These are phyloP conservation scores for Thielaviopsis punctulata DNA, from an alignment of 2,329 filamentous ascomycete species.

Conservation along the genomic window DNA sequence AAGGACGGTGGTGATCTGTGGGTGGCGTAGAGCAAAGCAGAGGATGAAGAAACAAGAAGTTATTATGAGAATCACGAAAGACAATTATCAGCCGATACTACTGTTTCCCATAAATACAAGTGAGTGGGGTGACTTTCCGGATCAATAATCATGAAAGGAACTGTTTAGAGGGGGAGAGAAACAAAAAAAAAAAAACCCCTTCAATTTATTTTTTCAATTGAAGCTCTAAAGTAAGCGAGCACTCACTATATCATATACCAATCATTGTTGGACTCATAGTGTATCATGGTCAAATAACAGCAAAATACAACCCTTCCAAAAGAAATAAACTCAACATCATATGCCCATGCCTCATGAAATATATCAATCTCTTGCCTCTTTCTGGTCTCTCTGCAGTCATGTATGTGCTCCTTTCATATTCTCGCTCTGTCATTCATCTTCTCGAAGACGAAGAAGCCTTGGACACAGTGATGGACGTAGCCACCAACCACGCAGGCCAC, in stretches of 20 bases:
- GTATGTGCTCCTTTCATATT: no score
- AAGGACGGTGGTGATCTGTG: slow-evolving; percentile 85
- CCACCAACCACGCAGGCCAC: slow-evolving; percentile 82
- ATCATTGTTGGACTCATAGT: neutral
- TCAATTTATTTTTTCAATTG: neutral
- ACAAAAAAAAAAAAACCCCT: no score
- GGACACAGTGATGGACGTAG: slow-evolving; percentile 32
- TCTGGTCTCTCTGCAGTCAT: no score
- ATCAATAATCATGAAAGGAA: no score
- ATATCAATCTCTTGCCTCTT: no score
- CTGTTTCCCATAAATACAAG: no score
- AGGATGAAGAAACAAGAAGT: neutral
- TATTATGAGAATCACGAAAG: slow-evolving; percentile 8
- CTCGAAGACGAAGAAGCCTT: slow-evolving; percentile 18
- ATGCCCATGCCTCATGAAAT: no score
- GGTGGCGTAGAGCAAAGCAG: slow-evolving; percentile 45
- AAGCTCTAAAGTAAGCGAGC: neutral
- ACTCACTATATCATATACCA: neutral
- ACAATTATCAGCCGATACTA: neutral
- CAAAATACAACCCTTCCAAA: neutral
- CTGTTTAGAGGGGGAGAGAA: no score
- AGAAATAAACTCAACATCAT: neutral
- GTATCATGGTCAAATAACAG: neutral
- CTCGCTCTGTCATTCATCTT: neutral
- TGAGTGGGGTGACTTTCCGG: no score